Percentiles rank a stretch among this genome's conserved stretches.
Conservation (phyloP, 192 early-diverging fungal genomes). For the Umbelopsis vinacea region DNA sequence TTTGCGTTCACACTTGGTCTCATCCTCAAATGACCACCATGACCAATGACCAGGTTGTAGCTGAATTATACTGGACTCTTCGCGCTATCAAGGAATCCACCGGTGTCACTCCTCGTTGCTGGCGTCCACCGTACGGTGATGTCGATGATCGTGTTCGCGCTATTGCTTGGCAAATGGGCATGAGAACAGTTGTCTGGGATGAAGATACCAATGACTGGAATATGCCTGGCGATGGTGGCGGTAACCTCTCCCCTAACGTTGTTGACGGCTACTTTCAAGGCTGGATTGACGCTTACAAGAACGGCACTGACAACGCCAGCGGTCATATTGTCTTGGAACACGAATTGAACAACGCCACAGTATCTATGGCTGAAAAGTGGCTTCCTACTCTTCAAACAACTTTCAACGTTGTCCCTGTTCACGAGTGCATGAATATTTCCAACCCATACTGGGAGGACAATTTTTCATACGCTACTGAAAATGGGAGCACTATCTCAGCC, state of each 20-base stretch:
- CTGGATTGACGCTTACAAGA: conserved; percentile 33
- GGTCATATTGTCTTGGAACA: conserved; percentile 50
- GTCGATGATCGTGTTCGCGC: conserved; percentile 58
- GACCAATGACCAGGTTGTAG: conserved; percentile 52
- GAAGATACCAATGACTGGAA: conserved; percentile 52
- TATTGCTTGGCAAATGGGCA: conserved; percentile 45
- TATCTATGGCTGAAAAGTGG: conserved; percentile 47
- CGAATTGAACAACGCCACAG: conserved; percentile 47
- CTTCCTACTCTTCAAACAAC: conserved; percentile 41
- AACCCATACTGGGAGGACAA: conserved; percentile 44
- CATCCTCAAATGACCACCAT: conserved; percentile 58
- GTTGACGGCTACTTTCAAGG: conserved; percentile 34
- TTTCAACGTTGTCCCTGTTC: conserved; percentile 43
- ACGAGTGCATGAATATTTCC: conserved; percentile 38
- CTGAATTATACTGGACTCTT: conserved; percentile 55
- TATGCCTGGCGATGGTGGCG: conserved; percentile 40
- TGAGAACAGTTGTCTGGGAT: conserved; percentile 40
- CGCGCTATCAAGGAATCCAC: conserved; percentile 52
- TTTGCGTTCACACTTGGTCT: conserved; percentile 71
- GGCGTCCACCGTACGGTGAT: conserved; percentile 61
- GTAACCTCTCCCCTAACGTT: conserved; percentile 36
- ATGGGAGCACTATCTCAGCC: neutral
- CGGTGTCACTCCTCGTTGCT: conserved; percentile 49
- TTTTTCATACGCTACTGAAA: conserved; percentile 36
- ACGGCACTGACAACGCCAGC: conserved; percentile 29